Base-by-base conservation (phyloP, 768 basidiomycete genomes). In the Pholiota microspora region DNA sequence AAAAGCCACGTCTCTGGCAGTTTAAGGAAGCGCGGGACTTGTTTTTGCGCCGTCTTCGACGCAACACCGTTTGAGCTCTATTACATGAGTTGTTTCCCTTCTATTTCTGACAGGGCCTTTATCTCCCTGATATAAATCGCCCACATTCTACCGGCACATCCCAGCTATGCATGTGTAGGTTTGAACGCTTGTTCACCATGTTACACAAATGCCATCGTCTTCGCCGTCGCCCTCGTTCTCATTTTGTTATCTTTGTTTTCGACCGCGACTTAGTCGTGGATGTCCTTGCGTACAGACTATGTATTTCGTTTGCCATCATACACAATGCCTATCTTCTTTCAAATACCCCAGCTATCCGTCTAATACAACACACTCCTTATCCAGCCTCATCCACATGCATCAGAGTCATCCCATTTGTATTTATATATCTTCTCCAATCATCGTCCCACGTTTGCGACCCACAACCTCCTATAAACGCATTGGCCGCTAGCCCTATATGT, bases 1-100 rank as follows among this genome's bases (percentile, higher is more conserved):
- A 77, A 49, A 77, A 75, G 40, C 74, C 77, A 16, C 81, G 73
- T 53, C 59, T 74, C 54, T 82, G 80, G 80, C 74, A 71, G 49
- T 65, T 78, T 29, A 70, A 70, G 55, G 76, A 76, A 61, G 71
- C 75, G 1, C 66, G 69, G 16, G 69, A 73, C 55, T 59, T 69
- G 5, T 54, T 79, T 28, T 32, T 73, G 54, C 67, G 74, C 48
- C 69, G 72, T 36, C 58, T 77, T 13, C 68, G 74, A 36, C 64
- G 74, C 32, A 70, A 74, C 49, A 73, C 73, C 8, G 66, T 77
- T 9, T 77, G 66, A 56, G 48, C 55, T 31, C 12, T n/a, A n/a
- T 31, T 31, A 12, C 29, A 6, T 8, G 21, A 38, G 24, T 24
- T 34, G 24, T 53, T n/a, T n/a, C 16, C 25, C 31, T 49, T 48